phyloP scores from a whole-genome alignment of 352 stramenopile genomes.

The Phytophthora foliorum region DNA sequence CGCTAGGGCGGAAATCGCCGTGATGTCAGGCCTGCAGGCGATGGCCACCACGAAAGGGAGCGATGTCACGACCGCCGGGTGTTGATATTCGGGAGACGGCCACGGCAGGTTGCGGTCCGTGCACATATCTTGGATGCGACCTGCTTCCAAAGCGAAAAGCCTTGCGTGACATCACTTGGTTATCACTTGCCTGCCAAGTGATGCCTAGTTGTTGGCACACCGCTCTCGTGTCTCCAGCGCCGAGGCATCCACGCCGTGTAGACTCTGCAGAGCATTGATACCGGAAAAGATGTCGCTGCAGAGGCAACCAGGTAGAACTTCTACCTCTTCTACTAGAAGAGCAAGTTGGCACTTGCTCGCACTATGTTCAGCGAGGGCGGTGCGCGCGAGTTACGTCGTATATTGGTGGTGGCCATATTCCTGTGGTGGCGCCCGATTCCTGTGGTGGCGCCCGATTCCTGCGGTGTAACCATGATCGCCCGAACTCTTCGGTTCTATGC shows the following conservation, averaged over 20 bases:
- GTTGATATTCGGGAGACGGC: no score
- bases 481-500: constrained; percentile 26
- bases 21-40: constrained; percentile 37
- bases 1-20: constrained; percentile 27
- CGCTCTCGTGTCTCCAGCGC: constrained; percentile 7
- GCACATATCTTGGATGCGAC: no score
- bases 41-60: not conserved
- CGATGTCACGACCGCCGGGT: no score
- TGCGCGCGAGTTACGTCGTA: not conserved
- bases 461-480: constrained; percentile 14
- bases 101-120: no score
- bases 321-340: no score
- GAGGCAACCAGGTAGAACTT: not conserved
- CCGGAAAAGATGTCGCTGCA: not conserved
- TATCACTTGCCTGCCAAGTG: no score
- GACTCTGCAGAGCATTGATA: not conserved
- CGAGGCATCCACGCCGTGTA: constrained; percentile 1
- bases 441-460: constrained; percentile 3
- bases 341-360: not conserved
- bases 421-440: constrained; percentile 2
- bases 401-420: constrained; percentile 5
- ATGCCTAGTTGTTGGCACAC: no score
- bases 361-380: not conserved
- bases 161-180: constrained; percentile 22
- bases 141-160: no score